Percentiles rank a stretch among this genome's conserved stretches.
These are phyloP conservation scores for Nidularia pulvinata DNA, from an alignment of 768 basidiomycete genomes.

Conservation along the genomic window DNA sequence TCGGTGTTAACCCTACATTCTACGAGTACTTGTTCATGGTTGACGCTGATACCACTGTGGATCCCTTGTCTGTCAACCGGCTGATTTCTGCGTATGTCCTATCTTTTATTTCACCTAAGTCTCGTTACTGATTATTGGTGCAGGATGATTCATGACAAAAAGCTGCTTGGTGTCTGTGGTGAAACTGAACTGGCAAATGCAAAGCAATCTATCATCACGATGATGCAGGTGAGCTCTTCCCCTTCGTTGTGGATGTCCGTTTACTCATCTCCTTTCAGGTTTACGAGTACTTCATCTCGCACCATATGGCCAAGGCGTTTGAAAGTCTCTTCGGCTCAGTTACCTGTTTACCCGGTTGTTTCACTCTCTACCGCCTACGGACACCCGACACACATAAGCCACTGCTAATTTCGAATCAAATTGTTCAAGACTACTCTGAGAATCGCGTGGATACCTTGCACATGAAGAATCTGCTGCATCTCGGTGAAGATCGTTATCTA, in stretches of 20 bases:
- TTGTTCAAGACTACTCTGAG: slow-evolving; percentile 93
- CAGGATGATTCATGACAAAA: slow-evolving; percentile 98
- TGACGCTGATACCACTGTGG: slow-evolving; percentile 94
- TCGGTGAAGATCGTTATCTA: slow-evolving; percentile 99
- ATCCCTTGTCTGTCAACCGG: slow-evolving; percentile 84
- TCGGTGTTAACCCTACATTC: slow-evolving; percentile 98
- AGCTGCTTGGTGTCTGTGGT: slow-evolving; percentile 92
- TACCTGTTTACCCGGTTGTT: slow-evolving; percentile 98
- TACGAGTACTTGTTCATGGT: slow-evolving; percentile 96
- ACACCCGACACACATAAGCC: slow-evolving; percentile 97
- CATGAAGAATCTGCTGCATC: slow-evolving; percentile 97
- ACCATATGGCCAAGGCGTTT: slow-evolving; percentile 98
- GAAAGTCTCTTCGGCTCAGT: slow-evolving; percentile 97
- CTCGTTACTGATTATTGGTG: slow-evolving; percentile 1
- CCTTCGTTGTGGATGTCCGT: not conserved
- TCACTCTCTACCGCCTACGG: slow-evolving; percentile 94
- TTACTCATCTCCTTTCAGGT: slow-evolving; percentile 45
- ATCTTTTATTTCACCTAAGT: not conserved
- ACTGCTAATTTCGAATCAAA: slow-evolving; percentile 85
- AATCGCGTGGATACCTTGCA: slow-evolving; percentile 97
- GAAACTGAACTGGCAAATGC: slow-evolving; percentile 93
- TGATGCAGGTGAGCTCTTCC: slow-evolving; percentile 78
- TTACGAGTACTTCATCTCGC: slow-evolving; percentile 99
- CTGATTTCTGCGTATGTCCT: slow-evolving; percentile 87
- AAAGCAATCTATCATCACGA: slow-evolving; percentile 93